Base-by-base conservation (phyloP, 2,329 filamentous ascomycete species). In the Ophiostoma tasmaniense region DNA sequence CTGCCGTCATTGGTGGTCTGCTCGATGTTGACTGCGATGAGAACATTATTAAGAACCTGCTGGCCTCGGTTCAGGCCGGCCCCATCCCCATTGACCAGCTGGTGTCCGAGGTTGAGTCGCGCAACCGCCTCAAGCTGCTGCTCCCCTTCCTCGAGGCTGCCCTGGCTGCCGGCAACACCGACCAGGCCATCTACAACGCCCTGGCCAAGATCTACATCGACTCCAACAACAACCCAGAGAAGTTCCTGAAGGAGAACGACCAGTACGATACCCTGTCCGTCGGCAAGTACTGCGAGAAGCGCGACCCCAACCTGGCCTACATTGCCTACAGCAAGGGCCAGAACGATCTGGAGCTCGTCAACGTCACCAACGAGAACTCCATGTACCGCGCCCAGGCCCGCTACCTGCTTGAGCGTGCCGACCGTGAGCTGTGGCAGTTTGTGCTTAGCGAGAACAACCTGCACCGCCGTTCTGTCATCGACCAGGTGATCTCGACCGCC, bases 121-220 rank as follows among this genome's bases (percentile, higher is more conserved):
- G 96, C 73, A 99, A 99, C 80, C 89, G 95, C 37, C 86, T 99
- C 71, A 99, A 99, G 88, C 85, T 99, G 68, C 85, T 99, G 45
- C 81, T 99, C 69, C 95, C 95, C 22, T 99, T 99, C 89, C 87
- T 99, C 6, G 96, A 99, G 83, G 88, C 91, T 70, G 97, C 93
- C 11, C 83, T 99, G 65, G 89, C 92, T 66, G 87, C 89, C 67
- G 95, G 95, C 62, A 97, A 97, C 81, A 91, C 96, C 78, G 93
- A 99, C 79, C 93, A 96, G 78, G 96, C 94, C 62, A 91, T 99
- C 22, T 98, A 91, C 85, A 98, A 99, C 74, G 96, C 95, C 7
- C 85, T 99, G 37, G 95, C 95, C 67, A 99, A 99, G 87, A 99
- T 99, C 74, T 99, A 99, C 81, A 99, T 99, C 70, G 95, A 99